These are phyloP conservation scores for Candida caryicola DNA, from an alignment of 805 yeast genomes.

Conservation along the genomic window DNA sequence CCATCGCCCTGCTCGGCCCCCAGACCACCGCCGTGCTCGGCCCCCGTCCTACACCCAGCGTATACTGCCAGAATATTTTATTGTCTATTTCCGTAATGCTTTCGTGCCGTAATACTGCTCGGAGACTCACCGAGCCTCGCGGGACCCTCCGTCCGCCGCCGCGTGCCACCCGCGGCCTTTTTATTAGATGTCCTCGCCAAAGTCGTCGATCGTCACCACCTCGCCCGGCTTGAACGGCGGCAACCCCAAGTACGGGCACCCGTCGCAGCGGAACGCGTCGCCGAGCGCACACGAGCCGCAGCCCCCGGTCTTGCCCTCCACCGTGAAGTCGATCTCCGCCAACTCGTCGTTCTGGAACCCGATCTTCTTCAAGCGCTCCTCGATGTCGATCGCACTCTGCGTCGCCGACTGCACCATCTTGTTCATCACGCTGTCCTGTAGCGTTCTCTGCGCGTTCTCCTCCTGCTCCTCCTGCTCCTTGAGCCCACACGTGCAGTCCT, in stretches of 20 bases:
- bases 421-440: slow-evolving; percentile 46
- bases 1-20: too few relatives aligned
- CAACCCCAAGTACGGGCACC: slow-evolving; percentile 94
- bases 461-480: slow-evolving; percentile 80
- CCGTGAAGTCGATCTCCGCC: slow-evolving; percentile 90
- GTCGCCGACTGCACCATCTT: slow-evolving; percentile 51
- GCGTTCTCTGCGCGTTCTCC: slow-evolving; percentile 40
- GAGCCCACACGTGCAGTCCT: slow-evolving; percentile 96
- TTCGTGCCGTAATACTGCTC: too few relatives aligned
- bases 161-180: too few relatives aligned
- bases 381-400: slow-evolving; percentile 53
- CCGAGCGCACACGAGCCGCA: slow-evolving; percentile 97
- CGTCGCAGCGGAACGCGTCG: slow-evolving; percentile 97
- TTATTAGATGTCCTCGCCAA: slow-evolving; percentile 78
- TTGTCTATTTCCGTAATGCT: too few relatives aligned
- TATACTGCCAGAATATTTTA: too few relatives aligned
- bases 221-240: slow-evolving; percentile 99
- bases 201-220: slow-evolving; percentile 68
- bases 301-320: slow-evolving; percentile 96
- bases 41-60: too few relatives aligned
- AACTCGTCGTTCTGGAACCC: slow-evolving; percentile 65
- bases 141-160: too few relatives aligned
- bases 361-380: slow-evolving; percentile 45
- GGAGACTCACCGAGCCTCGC: too few relatives aligned
- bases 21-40: too few relatives aligned